A percentile compares a stretch with the other conserved stretches of the same genome.
phyloP scores from a whole-genome alignment of 2,329 filamentous ascomycete genomes.

The Phaeosphaeriaceae sp. region DNA sequence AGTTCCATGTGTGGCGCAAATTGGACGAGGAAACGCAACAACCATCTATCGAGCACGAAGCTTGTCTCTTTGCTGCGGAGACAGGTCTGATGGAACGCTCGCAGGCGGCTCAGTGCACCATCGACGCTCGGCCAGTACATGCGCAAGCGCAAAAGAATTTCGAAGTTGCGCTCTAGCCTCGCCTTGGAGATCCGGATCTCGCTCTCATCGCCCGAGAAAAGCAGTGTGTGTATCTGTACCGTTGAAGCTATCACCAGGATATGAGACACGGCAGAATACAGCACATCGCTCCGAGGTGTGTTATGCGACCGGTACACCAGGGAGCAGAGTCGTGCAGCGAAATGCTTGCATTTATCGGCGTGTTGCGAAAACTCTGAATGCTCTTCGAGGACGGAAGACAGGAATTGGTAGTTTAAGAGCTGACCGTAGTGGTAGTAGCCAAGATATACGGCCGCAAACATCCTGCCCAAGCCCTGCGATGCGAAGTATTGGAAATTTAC shows the following conservation, averaged over 20 bases:
- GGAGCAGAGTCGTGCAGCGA: constrained; percentile 30
- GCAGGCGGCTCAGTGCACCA: constrained; percentile 32
- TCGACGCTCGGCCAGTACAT: constrained; percentile 35
- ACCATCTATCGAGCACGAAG: constrained; percentile 33
- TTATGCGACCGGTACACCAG: constrained; percentile 30
- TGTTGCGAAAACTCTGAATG: constrained; percentile 20
- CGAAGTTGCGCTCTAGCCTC: constrained; percentile 34
- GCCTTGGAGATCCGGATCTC: constrained; percentile 30
- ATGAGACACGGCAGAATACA: constrained; percentile 33
- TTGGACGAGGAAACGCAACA: constrained; percentile 33
- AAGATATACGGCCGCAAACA: constrained; percentile 33
- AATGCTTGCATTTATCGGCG: constrained; percentile 31
- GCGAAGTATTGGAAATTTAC: constrained; percentile 31
- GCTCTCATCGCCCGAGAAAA: constrained; percentile 29
- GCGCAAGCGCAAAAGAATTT: constrained; percentile 27
- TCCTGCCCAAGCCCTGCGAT: constrained; percentile 27
- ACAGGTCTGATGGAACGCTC: constrained; percentile 35
- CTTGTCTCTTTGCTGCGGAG: constrained; percentile 35
- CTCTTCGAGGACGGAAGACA: constrained; percentile 22
- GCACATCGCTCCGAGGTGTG: constrained; percentile 27
- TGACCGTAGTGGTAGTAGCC: constrained; percentile 35
- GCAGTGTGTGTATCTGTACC: constrained; percentile 31
- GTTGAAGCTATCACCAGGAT: constrained; percentile 34
- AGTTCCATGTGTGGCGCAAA: constrained; percentile 36
- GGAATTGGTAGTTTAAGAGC: constrained; percentile 32